Conservation (phyloP, 2,329 filamentous ascomycete genomes). For the Metarhizium robertsii region DNA sequence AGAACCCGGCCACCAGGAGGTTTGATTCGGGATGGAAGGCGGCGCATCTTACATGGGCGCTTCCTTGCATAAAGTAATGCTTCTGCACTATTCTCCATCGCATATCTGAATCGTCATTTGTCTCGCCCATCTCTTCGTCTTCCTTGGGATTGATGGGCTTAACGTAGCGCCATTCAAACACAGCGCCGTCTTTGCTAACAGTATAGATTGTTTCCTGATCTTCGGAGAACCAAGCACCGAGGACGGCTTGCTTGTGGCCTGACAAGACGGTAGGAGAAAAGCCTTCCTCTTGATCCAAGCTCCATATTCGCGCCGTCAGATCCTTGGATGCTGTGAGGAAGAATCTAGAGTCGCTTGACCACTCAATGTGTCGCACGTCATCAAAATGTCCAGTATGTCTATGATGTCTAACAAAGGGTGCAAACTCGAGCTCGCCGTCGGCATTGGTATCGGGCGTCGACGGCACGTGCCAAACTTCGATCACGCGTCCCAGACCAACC, state of each 20-base stretch:
- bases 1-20: slow-evolving; percentile 93
- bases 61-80: slow-evolving; percentile 90
- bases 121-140: slow-evolving; percentile 50
- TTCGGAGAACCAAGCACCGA: slow-evolving; percentile 94
- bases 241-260: slow-evolving; percentile 81
- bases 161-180: slow-evolving; percentile 88
- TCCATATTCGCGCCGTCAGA: slow-evolving; percentile 91
- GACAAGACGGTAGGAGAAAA: slow-evolving; percentile 85
- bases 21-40: slow-evolving; percentile 79
- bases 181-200: slow-evolving; percentile 91
- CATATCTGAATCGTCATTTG: slow-evolving; percentile 54
- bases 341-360: slow-evolving; percentile 94
- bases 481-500: slow-evolving; percentile 74
- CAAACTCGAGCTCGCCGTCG: slow-evolving; percentile 83
- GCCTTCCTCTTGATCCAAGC: slow-evolving; percentile 73
- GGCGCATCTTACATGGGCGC: slow-evolving; percentile 80
- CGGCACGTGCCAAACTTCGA: slow-evolving; percentile 95
- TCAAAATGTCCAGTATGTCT: slow-evolving; percentile 87
- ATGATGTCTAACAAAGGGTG: slow-evolving; percentile 83
- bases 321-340: slow-evolving; percentile 90
- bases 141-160: slow-evolving; percentile 47
- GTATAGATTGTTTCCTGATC: slow-evolving; percentile 96
- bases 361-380: slow-evolving; percentile 74
- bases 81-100: slow-evolving; percentile 87
- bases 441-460: slow-evolving; percentile 73